A percentile compares a stretch with the other conserved stretches of the same genome.
phyloP scores from a whole-genome alignment of 768 basidiomycete species.

The Pleurotus tuber-regium region DNA sequence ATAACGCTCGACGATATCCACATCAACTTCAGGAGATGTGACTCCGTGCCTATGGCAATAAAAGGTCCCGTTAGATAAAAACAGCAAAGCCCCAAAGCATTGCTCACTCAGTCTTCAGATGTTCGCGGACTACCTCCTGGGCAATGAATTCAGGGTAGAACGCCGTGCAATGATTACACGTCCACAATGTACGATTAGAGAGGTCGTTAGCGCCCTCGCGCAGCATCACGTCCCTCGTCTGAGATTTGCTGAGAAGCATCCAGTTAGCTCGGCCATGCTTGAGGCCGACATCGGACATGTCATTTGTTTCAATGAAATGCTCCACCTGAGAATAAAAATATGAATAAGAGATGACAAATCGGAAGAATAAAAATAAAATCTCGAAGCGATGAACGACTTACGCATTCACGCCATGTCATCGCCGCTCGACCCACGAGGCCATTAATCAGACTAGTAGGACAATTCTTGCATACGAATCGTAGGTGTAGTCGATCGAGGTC shows the following conservation, averaged over 20 bases:
- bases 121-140: neutral
- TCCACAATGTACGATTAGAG: neutral
- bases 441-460: neutral
- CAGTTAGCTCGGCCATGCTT: neutral
- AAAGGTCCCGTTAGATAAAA: no score
- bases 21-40: no score
- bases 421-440: neutral
- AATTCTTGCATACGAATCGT: neutral
- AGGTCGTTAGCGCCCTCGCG: neutral
- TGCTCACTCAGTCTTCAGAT: neutral
- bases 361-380: neutral
- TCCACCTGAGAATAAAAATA: no score
- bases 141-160: neutral
- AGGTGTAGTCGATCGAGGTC: neutral
- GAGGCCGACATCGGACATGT: neutral
- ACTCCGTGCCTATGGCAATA: no score
- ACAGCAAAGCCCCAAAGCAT: no score
- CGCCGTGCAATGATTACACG: neutral
- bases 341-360: no score
- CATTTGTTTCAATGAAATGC: neutral
- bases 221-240: neutral
- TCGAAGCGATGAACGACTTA: neutral
- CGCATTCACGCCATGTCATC: conserved; percentile 6
- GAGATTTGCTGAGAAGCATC: neutral
- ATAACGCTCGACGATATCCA: no score